Base-by-base conservation (phyloP, 805 yeast genomes). In the Wickerhamomyces kurtzmanii region DNA sequence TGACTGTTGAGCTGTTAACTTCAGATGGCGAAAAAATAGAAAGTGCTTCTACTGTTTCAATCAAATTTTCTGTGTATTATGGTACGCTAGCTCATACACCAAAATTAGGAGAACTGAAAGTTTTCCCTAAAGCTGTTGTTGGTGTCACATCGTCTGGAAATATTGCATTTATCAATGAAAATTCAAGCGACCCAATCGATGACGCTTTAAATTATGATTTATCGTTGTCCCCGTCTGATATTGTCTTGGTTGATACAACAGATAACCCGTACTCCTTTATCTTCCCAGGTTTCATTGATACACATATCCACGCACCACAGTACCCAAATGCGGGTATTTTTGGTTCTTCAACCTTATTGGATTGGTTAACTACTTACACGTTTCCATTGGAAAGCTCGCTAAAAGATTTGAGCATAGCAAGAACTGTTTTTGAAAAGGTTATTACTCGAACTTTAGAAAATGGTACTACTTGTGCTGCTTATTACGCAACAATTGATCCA, bases 391-490 rank as follows among this genome's bases (percentile, higher is more conserved):
- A 91, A 53, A 60, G 81, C 6, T 65, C 81, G 4, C 67, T 84
- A 35, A 57, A 53, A 12, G 71, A 78, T 36, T 39, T 67, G 14
- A 43, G 49, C 1, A 48, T 64, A 25, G 96, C 95, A 0, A 38
- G 53, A 9, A 48, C 59, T 6, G 75, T 87, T 2, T 91, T 89
- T 49, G 39, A 64, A 10, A 68, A 65, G 39, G 81, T 80, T 5
- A 71, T 91, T n/a, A 43, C 55, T 4, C 71, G 79, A 31, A 83
- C 96, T 0, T 56, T 91, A 37, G 44, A 49, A 3, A 64, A 75
- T 47, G 98, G 98, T 13, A 91, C 97, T 1, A 91, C 98, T 1
- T 75, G 89, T 31, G 94, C 94, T 0, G 68, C 93, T 0, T 91
- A 91, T 56, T 91, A 75, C 51, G 89, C 96, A 4, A 86, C 97